These are phyloP conservation scores for Thalassiosira livingstoniorum DNA, from an alignment of 352 stramenopile species.

Conservation along the genomic window DNA sequence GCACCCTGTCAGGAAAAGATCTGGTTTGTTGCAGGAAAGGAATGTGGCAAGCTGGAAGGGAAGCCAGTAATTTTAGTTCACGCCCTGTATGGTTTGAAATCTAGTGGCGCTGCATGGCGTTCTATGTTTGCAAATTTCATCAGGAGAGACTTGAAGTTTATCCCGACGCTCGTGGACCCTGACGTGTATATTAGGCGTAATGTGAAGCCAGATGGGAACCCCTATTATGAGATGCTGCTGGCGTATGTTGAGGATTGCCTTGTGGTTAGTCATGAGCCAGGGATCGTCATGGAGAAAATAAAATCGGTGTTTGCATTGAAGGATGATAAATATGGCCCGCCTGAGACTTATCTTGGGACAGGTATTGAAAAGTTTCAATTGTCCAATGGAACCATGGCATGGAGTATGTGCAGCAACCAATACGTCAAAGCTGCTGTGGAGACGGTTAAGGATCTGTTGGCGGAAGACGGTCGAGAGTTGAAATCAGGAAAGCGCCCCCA, in stretches of 20 bases:
- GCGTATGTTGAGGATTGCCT: slow-evolving; percentile 65
- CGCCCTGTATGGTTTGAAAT: slow-evolving; percentile 69
- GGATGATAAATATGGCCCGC: slow-evolving; percentile 7
- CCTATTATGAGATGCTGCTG: slow-evolving; percentile 63
- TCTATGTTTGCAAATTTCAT: slow-evolving; percentile 49
- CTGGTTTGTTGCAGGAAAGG: slow-evolving; percentile 46
- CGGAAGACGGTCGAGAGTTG: slow-evolving; percentile 8
- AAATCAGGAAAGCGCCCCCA: not conserved
- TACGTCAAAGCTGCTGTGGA: slow-evolving; percentile 51
- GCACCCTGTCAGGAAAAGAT: slow-evolving; percentile 57
- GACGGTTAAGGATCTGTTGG: slow-evolving; percentile 33
- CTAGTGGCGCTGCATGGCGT: slow-evolving; percentile 50
- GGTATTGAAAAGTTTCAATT: slow-evolving; percentile 17
- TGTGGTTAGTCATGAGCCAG: slow-evolving; percentile 24
- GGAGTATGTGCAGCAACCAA: slow-evolving; percentile 35
- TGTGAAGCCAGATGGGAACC: slow-evolving; percentile 19
- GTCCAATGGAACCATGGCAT: not conserved
- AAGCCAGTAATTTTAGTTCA: slow-evolving; percentile 38
- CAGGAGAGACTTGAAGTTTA: slow-evolving; percentile 48
- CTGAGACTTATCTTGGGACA: slow-evolving; percentile 6
- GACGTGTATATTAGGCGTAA: slow-evolving; percentile 50
- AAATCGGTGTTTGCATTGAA: slow-evolving; percentile 15
- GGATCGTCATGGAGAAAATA: slow-evolving; percentile 15
- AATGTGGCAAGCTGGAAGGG: slow-evolving; percentile 62
- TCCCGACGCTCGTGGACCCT: slow-evolving; percentile 42